phyloP scores from a whole-genome alignment of 2,329 filamentous ascomycete genomes.

The Hymenoscyphus fructigenus region DNA sequence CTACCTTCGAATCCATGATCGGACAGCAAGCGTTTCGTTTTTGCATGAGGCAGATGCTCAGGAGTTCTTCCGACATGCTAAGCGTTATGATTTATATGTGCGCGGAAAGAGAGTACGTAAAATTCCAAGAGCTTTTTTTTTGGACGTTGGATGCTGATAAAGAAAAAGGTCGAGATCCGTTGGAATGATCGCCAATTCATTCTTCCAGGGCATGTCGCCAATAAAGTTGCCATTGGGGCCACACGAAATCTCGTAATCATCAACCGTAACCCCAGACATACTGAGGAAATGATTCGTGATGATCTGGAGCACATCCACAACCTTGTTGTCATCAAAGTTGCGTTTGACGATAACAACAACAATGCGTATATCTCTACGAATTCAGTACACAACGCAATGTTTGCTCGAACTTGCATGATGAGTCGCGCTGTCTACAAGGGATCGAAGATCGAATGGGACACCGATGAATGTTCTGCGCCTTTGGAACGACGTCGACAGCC shows the following conservation, averaged over 20 bases:
- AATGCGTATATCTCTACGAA: constrained; percentile 73
- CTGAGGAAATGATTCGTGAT: constrained; percentile 62
- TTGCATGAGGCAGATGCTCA: constrained; percentile 60
- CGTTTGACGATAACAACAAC: constrained; percentile 48
- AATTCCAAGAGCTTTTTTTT: neutral
- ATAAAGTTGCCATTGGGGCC: constrained; percentile 64
- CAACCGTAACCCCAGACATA: constrained; percentile 56
- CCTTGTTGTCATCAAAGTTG: constrained; percentile 65
- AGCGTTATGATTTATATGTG: constrained; percentile 66
- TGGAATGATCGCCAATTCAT: constrained; percentile 73
- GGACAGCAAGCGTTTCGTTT: constrained; percentile 67
- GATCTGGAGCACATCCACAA: constrained; percentile 84
- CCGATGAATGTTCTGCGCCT: constrained; percentile 65
- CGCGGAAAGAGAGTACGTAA: constrained; percentile 62
- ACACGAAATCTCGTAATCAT: constrained; percentile 73
- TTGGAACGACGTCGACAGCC: constrained; percentile 29
- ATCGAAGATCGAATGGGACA: constrained; percentile 67
- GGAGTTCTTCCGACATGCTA: constrained; percentile 64
- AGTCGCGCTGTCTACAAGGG: constrained; percentile 62
- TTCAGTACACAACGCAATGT: constrained; percentile 72
- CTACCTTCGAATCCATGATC: constrained; percentile 58
- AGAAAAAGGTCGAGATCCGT: constrained; percentile 59
- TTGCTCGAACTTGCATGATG: constrained; percentile 78
- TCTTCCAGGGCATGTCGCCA: constrained; percentile 60
- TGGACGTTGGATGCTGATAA: neutral